Base-by-base conservation (phyloP, 306 rosid species). In the Vigna reflexopilosa region DNA sequence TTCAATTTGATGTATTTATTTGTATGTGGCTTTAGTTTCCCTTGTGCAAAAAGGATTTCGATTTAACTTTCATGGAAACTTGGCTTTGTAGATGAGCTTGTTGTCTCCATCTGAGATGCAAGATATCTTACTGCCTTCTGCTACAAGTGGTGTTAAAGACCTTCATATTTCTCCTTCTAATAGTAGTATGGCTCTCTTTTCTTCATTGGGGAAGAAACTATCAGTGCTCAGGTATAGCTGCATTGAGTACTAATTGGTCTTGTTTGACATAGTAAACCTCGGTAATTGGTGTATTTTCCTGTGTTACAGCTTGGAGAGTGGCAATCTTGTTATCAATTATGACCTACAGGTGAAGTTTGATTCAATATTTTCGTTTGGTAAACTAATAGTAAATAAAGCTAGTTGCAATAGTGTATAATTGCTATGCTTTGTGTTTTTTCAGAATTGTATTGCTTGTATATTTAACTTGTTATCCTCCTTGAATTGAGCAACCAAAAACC, bases 31-130 rank as follows among this genome's bases (percentile, higher is more conserved):
- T 77, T 73, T 75, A 30, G 75, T 56, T 63, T 15, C 40, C 34
- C 59, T 69, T 45, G 4, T 70, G 49, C 79, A 64, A 71, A 38
- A 70, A 28, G 26, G 69, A 72, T 81, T 49, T 51, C 55, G 40
- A 57, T 54, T 34, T 64, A 42, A 77, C 47, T 36, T 77, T 80
- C 79, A 15, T 67, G 65, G 54, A 30, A 76, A 76, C 73, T 65
- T 76, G 77, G 54, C 68, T 85, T 55, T 88, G 73, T 82, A 95
- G 98, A 76, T 91, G 82, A 92, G 98, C 91, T 78, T 92, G 88
- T 79, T 92, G 55, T 76, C 88, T 88, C 97, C 98, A 36, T 77
- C 82, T 87, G 98, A 92, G 77, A 87, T 79, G 83, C 92, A 90
- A 65, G 93, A 95, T 85, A 87, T 89, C 77, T 11, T 86, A 26